Base-by-base conservation (phyloP, 768 basidiomycete species). In the Tulasnella sp. region DNA sequence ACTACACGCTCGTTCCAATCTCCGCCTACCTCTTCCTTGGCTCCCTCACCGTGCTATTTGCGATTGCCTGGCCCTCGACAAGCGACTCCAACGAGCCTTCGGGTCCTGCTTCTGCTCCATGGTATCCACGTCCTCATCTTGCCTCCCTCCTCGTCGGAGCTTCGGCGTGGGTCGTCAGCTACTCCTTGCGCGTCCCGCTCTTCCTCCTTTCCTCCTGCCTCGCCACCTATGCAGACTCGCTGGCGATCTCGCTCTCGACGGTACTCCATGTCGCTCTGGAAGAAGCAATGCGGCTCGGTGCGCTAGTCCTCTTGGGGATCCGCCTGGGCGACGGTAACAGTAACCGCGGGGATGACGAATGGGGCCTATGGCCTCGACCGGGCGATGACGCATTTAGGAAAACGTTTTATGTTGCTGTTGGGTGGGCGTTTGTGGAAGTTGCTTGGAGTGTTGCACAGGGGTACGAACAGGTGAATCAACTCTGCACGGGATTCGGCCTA, bases 401-500 rank as follows among this genome's bases (percentile, higher is more conserved):
- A 29, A 77, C 84, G 3, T 88, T 86, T 85, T 86, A 82, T 81
- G 69, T 86, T 35, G 82, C 83, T 2, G 71, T 89, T 2, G 83
- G 84, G 0, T 86, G 82, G 82, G 82, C 84, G 11, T 68, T 76
- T 6, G 82, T 80, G 3, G 87, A 86, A 62, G 81, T 81, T 4
- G 61, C 76, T 19, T 78, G 80, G 0, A 77, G 79, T 4, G 73
- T 88, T 50, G 70, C 71, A 52, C 86, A 88, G 65, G 84, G 84
- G 7, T 90, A 86, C 64, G 76, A 77, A 46, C 77, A 78, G 27
- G 74, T 89, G 39, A 69, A 25, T n/a, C 2, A 15, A 21, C 29
- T 15, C 32, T 42, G 32, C 59, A 27, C 17, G 45, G 19, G 58
- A 9, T 12, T 12, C 27, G 46, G 46, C 19, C 2, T 29, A n/a